A percentile compares a stretch with the other conserved stretches of the same genome.
phyloP scores from a whole-genome alignment of 805 yeast species.

The Blastobotrys parvus region DNA sequence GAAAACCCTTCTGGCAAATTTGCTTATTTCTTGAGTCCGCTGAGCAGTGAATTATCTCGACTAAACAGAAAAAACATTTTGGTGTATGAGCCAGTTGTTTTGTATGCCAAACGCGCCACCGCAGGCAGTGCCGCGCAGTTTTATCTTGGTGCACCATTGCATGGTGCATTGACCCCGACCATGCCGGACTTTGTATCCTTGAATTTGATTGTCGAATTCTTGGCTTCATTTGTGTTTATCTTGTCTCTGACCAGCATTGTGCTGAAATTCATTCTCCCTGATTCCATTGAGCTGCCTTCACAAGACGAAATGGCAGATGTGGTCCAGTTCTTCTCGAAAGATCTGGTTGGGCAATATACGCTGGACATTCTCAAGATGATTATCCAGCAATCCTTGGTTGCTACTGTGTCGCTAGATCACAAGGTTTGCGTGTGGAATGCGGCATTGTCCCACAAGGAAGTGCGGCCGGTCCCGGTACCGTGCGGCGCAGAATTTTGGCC shows the following conservation, averaged over 20 bases:
- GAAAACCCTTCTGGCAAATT: conserved; percentile 1
- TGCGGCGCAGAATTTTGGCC: conserved; percentile 24
- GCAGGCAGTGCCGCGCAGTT: background rate
- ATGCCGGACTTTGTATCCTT: conserved; percentile 5
- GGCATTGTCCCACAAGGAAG: conserved; percentile 1
- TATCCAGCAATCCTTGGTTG: conserved; percentile 30
- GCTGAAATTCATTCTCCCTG: conserved; percentile 33
- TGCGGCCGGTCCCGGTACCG: conserved; percentile 16
- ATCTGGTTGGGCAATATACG: conserved; percentile 43
- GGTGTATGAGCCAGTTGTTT: conserved; percentile 3
- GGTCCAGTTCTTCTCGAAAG: conserved; percentile 29
- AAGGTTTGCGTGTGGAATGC: conserved; percentile 58
- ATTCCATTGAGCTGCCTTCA: conserved; percentile 1
- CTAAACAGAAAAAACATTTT: background rate
- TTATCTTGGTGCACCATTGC: background rate
- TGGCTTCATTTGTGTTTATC: conserved; percentile 43
- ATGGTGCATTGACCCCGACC: conserved; percentile 2
- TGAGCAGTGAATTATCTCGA: background rate
- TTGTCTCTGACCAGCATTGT: conserved; percentile 40
- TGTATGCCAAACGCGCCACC: background rate
- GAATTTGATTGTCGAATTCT: conserved; percentile 40
- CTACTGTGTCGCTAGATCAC: conserved; percentile 70
- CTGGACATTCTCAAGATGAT: conserved; percentile 53
- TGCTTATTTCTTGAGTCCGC: conserved; percentile 1
- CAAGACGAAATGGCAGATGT: background rate